A percentile compares a stretch with the other conserved stretches of the same genome.
Evolutionary conservation across 257 asterid species (phyloP).

Genomic region (Rubia yunnanensis): DNA sequence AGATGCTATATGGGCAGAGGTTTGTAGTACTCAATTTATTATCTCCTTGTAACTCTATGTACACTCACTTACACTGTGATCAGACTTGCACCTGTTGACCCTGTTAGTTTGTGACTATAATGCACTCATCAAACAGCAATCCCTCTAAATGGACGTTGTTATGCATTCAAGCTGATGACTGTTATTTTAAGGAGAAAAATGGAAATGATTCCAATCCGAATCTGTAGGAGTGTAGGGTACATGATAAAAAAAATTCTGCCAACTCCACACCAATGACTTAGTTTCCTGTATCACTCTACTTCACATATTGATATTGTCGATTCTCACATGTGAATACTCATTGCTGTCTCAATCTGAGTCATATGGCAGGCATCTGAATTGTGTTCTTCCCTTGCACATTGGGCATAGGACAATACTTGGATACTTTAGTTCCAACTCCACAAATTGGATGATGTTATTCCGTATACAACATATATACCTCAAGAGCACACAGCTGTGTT

Average conservation of each 20-base stretch:
- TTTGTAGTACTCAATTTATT: slow-evolving; percentile 10
- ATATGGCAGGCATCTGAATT: neutral
- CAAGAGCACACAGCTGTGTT: no score
- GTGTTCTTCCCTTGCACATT: neutral
- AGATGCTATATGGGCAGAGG: slow-evolving; percentile 94
- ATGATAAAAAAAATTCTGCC: neutral
- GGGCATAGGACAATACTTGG: neutral
- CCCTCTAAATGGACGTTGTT: neutral
- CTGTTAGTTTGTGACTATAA: neutral
- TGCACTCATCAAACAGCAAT: no score
- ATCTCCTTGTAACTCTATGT: neutral
- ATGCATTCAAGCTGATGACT: neutral
- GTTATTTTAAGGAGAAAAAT: neutral
- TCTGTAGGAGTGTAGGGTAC: neutral
- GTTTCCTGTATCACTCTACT: neutral
- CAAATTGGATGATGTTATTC: neutral
- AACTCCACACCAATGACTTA: neutral
- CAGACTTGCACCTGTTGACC: neutral
- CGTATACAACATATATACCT: neutral
- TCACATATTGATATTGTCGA: neutral
- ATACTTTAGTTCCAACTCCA: neutral
- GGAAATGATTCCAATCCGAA: neutral
- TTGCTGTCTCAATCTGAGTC: neutral
- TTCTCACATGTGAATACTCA: neutral
- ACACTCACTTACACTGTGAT: neutral